These are phyloP conservation scores for Kodamaea kaohsiungensis DNA, from an alignment of 805 yeast genomes.

Conservation along the genomic window DNA sequence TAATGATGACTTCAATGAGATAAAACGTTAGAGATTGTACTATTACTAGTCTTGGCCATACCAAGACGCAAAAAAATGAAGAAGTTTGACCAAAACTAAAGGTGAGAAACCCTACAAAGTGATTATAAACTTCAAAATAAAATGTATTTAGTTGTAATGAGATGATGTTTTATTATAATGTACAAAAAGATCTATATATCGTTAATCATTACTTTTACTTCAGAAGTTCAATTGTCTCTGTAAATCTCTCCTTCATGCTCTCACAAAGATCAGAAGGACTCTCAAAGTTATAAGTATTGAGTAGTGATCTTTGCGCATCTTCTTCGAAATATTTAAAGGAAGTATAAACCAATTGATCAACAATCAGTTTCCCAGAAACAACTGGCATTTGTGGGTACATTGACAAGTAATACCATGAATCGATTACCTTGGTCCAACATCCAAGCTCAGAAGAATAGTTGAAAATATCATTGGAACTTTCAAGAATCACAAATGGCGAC, in stretches of 20 bases:
- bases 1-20: not conserved
- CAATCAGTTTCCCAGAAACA: not conserved
- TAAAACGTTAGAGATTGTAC: not conserved
- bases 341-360: slow-evolving; percentile 7
- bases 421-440: slow-evolving; percentile 51
- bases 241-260: slow-evolving; percentile 5
- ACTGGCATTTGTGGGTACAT: slow-evolving; percentile 4
- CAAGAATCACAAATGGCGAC: slow-evolving; percentile 42
- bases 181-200: not conserved
- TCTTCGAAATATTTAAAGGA: slow-evolving; percentile 10
- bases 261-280: slow-evolving; percentile 7
- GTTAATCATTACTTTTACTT: not conserved
- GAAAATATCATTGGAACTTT: slow-evolving; percentile 36
- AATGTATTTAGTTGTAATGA: not conserved
- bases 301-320: slow-evolving; percentile 9
- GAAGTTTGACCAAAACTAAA: too few species aligned
- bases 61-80: too few species aligned
- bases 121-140: too few species aligned
- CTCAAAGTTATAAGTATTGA: slow-evolving; percentile 12
- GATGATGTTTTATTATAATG: not conserved
- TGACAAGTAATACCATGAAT: slow-evolving; percentile 40
- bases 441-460: slow-evolving; percentile 42
- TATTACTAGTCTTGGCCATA: not conserved
- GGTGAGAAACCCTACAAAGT: too few species aligned
- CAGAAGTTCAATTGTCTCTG: slow-evolving; percentile 3